These are phyloP conservation scores for Nigrograna mackinnonii DNA, from an alignment of 2,329 filamentous ascomycete species.

Conservation along the genomic window DNA sequence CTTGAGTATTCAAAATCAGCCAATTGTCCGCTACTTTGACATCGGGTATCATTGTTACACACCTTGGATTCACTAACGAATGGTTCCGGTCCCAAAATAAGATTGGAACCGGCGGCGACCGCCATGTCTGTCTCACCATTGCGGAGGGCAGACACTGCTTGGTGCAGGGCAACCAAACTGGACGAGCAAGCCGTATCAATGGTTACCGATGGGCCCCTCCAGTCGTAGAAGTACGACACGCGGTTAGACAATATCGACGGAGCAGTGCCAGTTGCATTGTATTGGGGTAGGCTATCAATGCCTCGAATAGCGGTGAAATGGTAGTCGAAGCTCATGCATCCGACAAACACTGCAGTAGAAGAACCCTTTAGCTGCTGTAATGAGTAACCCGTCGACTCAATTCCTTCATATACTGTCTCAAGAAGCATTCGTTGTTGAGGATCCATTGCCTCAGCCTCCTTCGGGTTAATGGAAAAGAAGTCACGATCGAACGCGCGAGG, in stretches of 20 bases:
- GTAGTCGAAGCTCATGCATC: slow-evolving; percentile 12
- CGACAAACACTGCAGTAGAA: slow-evolving; percentile 8
- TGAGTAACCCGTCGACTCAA: slow-evolving; percentile 10
- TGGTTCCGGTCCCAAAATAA: slow-evolving; percentile 18
- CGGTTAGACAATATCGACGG: slow-evolving; percentile 35
- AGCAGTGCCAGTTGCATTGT: slow-evolving; percentile 25
- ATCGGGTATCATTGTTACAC: slow-evolving; percentile 1
- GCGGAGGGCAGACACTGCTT: slow-evolving; percentile 9
- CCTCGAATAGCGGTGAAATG: slow-evolving; percentile 10
- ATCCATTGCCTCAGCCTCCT: slow-evolving; percentile 22
- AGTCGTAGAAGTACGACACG: slow-evolving; percentile 36
- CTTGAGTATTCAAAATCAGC: slow-evolving; percentile 5
- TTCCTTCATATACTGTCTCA: slow-evolving; percentile 14
- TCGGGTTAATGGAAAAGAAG: slow-evolving; percentile 21
- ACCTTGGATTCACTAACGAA: slow-evolving; percentile 7
- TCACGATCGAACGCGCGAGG: slow-evolving; percentile 15
- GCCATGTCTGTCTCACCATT: slow-evolving; percentile 10
- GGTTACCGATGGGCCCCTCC: slow-evolving; percentile 35
- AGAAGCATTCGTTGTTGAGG: slow-evolving; percentile 23
- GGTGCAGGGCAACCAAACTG: slow-evolving; percentile 27
- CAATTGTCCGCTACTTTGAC: no score
- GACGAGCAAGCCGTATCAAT: slow-evolving; percentile 39
- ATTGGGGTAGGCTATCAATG: slow-evolving; percentile 13
- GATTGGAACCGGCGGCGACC: slow-evolving; percentile 18
- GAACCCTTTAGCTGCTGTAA: slow-evolving; percentile 8